These are phyloP conservation scores for Albugo laibachii DNA, from an alignment of 352 stramenopile species.

Conservation along the genomic window DNA sequence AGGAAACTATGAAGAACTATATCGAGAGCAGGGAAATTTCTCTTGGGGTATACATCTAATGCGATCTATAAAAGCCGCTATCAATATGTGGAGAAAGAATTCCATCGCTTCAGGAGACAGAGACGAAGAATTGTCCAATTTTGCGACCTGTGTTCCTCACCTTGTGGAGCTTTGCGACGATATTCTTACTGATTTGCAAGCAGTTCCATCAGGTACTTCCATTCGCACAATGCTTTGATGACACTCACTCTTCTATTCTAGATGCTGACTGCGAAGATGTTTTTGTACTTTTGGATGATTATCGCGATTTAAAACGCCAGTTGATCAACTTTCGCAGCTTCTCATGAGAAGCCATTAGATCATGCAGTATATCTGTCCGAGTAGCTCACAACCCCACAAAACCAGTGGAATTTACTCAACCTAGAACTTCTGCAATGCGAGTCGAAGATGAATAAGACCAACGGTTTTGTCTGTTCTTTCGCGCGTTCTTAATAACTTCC, in stretches of 20 bases:
- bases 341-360: slow-evolving; percentile 17
- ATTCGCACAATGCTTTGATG: background rate
- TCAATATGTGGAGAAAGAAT: slow-evolving; percentile 69
- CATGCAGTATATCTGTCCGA: too few relatives aligned
- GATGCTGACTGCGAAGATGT: background rate
- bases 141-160: slow-evolving; percentile 54
- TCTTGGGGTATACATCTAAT: slow-evolving; percentile 64
- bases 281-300: slow-evolving; percentile 19
- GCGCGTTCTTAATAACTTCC: too few relatives aligned
- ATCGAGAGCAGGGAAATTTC: slow-evolving; percentile 29
- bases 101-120: slow-evolving; percentile 41
- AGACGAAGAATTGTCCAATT: slow-evolving; percentile 48
- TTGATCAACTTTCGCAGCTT: slow-evolving; percentile 48
- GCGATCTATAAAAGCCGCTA: slow-evolving; percentile 46
- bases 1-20: slow-evolving; percentile 65
- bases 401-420: too few relatives aligned
- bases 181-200: slow-evolving; percentile 61
- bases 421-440: too few relatives aligned
- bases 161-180: slow-evolving; percentile 61
- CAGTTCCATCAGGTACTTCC: slow-evolving; percentile 40
- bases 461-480: too few relatives aligned
- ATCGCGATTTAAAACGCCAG: slow-evolving; percentile 43
- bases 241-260: slow-evolving; percentile 3
- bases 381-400: too few relatives aligned
- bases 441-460: too few relatives aligned